Conservation (phyloP, 805 yeast species). For the Danielozyma ontarioensis region DNA sequence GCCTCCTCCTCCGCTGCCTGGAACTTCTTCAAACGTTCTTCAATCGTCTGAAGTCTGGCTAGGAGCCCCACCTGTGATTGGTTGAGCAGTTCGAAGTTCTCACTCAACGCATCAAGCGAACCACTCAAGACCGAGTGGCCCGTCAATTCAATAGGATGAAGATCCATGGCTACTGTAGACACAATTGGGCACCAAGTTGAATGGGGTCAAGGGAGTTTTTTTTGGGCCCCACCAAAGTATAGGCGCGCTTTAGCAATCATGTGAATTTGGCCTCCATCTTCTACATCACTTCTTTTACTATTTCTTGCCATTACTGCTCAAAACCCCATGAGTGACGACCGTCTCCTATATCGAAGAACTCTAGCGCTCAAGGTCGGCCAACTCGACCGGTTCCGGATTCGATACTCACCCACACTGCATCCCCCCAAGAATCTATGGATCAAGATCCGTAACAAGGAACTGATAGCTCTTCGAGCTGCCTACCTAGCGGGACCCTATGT, state of each 20-base stretch:
- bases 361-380: slow-evolving; percentile 55
- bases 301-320: no score
- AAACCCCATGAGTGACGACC: slow-evolving; percentile 3
- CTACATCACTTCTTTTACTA: no score
- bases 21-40: slow-evolving; percentile 24
- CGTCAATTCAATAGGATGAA: slow-evolving; percentile 57
- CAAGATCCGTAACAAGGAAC: slow-evolving; percentile 66
- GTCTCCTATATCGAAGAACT: slow-evolving; percentile 29
- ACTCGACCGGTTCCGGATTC: slow-evolving; percentile 49
- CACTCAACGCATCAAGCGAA: slow-evolving; percentile 47
- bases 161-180: no score
- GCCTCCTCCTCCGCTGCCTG: slow-evolving; percentile 12
- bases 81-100: slow-evolving; percentile 46
- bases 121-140: slow-evolving; percentile 53
- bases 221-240: no score
- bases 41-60: slow-evolving; percentile 42
- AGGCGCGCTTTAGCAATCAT: no score
- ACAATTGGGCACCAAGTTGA: no score
- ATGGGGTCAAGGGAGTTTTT: no score
- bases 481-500: slow-evolving; percentile 86
- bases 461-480: slow-evolving; percentile 71
- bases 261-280: no score
- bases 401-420: slow-evolving; percentile 35
- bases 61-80: slow-evolving; percentile 53
- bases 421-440: slow-evolving; percentile 39